Evolutionary conservation across 2,329 filamentous ascomycete species (phyloP), one percentile per base, ranked within the genome.

Genomic region (Xylariaceae sp.): DNA sequence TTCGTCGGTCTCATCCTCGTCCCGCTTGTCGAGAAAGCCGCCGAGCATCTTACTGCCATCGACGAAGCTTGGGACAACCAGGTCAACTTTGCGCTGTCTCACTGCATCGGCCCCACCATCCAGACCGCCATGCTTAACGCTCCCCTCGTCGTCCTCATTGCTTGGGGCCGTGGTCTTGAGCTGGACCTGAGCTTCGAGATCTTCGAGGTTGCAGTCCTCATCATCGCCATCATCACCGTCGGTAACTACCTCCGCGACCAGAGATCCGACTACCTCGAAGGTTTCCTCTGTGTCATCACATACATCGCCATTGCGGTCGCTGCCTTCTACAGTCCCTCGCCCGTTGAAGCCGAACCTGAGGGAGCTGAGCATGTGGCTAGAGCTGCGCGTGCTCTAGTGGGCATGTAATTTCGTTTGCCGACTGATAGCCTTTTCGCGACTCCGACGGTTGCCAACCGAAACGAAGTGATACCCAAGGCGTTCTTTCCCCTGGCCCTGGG

Each of bases 251-350:
- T 97, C 57, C 81, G 91, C 53, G 92, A 97, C 71, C 86, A 90
- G 65, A 93, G 94, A 79, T 90, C 86, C 62, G 95, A 96, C 71
- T 97, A 95, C 69, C 82, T 97, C 3, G 92, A 97, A 73, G 92
- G 92, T 1, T 82, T 85, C 23, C 80, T 97, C 15, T 90, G 90
- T 65, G 84, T 96, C 15, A 81, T 89, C 51, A 77, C 86, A 4
- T 87, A 86, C 66, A 69, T 85, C 50, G 80, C 81, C 35, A 83
- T 87, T 64, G 83, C 83, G 9, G 80, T 83, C 1, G 82, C 82
- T 1, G 82, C 82, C 1, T 82, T 75, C 63, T 84, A 80, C 67
- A 85, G 81, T 64, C 83, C 82, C 2, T 78, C 82, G 59, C 84
- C 85, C 86, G 1, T 85, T 1, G 37, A 49, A n/a, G 41, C 15